These are phyloP conservation scores for Lodderomyces margitis DNA, from an alignment of 1,139 yeast genomes.

Conservation along the genomic window DNA sequence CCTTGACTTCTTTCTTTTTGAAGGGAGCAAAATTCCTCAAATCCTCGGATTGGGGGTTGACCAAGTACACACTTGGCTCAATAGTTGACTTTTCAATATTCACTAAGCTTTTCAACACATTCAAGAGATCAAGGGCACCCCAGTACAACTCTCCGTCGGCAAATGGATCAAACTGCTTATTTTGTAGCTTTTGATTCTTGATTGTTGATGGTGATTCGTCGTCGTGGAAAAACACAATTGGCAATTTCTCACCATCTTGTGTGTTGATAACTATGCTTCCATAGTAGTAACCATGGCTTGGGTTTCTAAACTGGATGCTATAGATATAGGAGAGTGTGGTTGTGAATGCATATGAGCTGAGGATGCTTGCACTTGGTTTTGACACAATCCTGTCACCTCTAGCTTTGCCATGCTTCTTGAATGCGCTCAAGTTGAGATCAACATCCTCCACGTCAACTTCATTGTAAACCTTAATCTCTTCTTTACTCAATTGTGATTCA, in stretches of 20 bases:
- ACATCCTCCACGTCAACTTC: slow-evolving; percentile 49
- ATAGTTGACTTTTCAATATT: slow-evolving; percentile 66
- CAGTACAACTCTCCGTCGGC: slow-evolving; percentile 63
- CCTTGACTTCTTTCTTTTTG: slow-evolving; percentile 16
- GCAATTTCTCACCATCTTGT: slow-evolving; percentile 65
- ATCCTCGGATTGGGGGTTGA: slow-evolving; percentile 81
- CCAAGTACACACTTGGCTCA: slow-evolving; percentile 69
- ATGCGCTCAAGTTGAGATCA: slow-evolving; percentile 22
- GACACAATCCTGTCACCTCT: slow-evolving; percentile 32
- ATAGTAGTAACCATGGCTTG: slow-evolving; percentile 86
- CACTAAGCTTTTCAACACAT: slow-evolving; percentile 51
- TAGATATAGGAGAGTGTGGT: slow-evolving; percentile 60
- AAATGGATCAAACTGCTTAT: slow-evolving; percentile 74
- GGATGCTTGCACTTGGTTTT: slow-evolving; percentile 51
- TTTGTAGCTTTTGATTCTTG: slow-evolving; percentile 54
- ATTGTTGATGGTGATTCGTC: slow-evolving; percentile 76
- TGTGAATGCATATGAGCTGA: slow-evolving; percentile 65
- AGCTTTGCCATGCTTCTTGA: slow-evolving; percentile 16
- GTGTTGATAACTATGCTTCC: slow-evolving; percentile 81
- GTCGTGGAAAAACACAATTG: slow-evolving; percentile 90
- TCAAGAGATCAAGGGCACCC: slow-evolving; percentile 86
- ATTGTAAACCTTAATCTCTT: slow-evolving; percentile 50
- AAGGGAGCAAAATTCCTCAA: slow-evolving; percentile 73
- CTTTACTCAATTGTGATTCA: slow-evolving; percentile 49
- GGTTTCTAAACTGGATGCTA: slow-evolving; percentile 79